Evolutionary conservation across 2,329 filamentous ascomycete species (phyloP).

Genomic region (Drechslera avenae): DNA sequence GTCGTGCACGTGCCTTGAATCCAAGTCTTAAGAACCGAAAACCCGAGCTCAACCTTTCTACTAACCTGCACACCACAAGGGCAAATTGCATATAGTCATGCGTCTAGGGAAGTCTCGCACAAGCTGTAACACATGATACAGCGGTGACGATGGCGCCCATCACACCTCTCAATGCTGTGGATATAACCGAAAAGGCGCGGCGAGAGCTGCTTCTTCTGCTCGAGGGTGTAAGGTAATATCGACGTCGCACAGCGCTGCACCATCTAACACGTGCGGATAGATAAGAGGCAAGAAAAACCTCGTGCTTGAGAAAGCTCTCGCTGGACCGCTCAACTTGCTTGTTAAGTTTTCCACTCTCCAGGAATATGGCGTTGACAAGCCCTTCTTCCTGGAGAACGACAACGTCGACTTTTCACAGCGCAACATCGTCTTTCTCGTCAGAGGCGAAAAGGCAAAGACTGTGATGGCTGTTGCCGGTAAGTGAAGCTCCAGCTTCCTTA

Average conservation of each 20-base stretch:
- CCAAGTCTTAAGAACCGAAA: constrained; percentile 14
- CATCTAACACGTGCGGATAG: constrained; percentile 57
- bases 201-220: constrained; percentile 89
- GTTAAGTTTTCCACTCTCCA: constrained; percentile 95
- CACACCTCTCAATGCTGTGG: constrained; percentile 72
- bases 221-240: constrained; percentile 80
- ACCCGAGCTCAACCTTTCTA: constrained; percentile 1
- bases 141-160: constrained; percentile 66
- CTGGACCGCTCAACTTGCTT: constrained; percentile 86
- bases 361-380: constrained; percentile 97
- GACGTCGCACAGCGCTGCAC: constrained; percentile 29
- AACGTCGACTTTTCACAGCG: constrained; percentile 94
- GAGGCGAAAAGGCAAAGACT: constrained; percentile 85
- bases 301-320: constrained; percentile 87
- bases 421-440: constrained; percentile 91
- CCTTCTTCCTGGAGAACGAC: constrained; percentile 94
- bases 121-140: constrained; percentile 16
- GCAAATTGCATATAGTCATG: constrained; percentile 14
- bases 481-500: constrained; percentile 23
- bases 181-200: constrained; percentile 79
- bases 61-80: constrained; percentile 13
- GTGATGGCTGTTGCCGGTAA: constrained; percentile 87
- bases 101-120: constrained; percentile 5
- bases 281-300: constrained; percentile 99
- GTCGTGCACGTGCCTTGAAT: constrained; percentile 21